Evolutionary conservation across 2,329 filamentous ascomycete species (phyloP).

Genomic region (Torrubiellomyces zombiae): DNA sequence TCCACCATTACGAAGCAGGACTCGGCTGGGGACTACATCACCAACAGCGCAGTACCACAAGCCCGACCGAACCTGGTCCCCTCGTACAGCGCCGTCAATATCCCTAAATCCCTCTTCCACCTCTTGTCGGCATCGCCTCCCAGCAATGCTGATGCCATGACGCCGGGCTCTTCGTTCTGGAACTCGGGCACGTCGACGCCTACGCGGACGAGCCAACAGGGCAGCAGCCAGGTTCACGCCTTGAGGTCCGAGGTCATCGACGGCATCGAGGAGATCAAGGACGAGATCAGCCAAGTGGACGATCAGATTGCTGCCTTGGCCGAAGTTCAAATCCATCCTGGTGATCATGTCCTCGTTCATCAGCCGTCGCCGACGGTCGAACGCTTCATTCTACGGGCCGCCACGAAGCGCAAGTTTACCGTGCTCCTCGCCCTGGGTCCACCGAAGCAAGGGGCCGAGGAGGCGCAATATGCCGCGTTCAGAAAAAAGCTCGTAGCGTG

Average conservation of each 20-base stretch:
- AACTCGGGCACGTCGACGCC: conserved; percentile 35
- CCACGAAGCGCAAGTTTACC: conserved; percentile 80
- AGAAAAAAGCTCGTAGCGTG: conserved; percentile 61
- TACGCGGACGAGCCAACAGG: conserved; percentile 17
- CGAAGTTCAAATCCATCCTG: conserved; percentile 81
- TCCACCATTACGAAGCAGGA: conserved; percentile 19
- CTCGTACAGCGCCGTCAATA: conserved; percentile 46
- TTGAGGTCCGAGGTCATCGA: conserved; percentile 82
- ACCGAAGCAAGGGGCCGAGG: conserved; percentile 18
- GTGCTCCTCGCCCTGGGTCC: conserved; percentile 64
- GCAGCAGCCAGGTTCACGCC: conserved; percentile 40
- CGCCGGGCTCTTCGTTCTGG: conserved; percentile 28
- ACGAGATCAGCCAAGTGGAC: conserved; percentile 84
- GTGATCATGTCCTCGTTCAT: conserved; percentile 82
- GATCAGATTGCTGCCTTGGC: conserved; percentile 82
- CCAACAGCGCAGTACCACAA: conserved; percentile 12
- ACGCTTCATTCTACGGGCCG: conserved; percentile 74
- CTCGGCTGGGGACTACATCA: conserved; percentile 13
- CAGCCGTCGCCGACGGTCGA: conserved; percentile 77
- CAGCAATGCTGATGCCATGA: conserved; percentile 17
- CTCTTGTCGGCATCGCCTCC: conserved; percentile 59
- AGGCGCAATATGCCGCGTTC: conserved; percentile 36
- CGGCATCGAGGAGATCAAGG: conserved; percentile 88
- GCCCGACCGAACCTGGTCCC: conserved; percentile 43
- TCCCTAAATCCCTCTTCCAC: conserved; percentile 70